Base-by-base conservation (phyloP, 805 yeast genomes). In the Candida adriatica region DNA sequence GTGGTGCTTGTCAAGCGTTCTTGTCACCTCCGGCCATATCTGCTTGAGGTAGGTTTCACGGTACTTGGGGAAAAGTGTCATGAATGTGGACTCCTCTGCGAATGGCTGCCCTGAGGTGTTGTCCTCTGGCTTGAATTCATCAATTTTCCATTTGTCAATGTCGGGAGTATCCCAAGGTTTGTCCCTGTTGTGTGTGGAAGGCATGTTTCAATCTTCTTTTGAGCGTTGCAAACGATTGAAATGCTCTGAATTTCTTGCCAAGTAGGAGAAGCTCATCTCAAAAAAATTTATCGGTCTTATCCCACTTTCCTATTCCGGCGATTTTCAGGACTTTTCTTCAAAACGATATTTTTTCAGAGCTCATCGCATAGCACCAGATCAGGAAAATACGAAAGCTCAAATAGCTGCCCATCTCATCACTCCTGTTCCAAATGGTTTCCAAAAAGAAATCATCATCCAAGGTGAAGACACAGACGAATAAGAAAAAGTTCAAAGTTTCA, bases 161-260 rank as follows among this genome's bases (percentile, higher is more conserved):
- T 87, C 96, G 14, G 82, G 85, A 8, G 95, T 88, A 55, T 88
- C 97, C 97, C 97, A 88, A 32, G 97, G 97, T 59, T 90, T 90
- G 49, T 92, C 97, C 52, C 77, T 79, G 58, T 92, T 85, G 58
- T 90, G 88, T 28, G 94, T 85, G 2, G 96, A 85, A 16, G 81
- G 86, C 98, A 90, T 90, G 26, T 28, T 44, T 17, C 22, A 8
- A 11, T 8, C 11, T 19, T 19, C 10, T 11, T 19, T 8, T 19
- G n/a, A n/a, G n/a, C n/a, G n/a, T n/a, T n/a, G n/a, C n/a, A n/a
- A n/a, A n/a, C n/a, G n/a, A n/a, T n/a, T n/a, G n/a, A n/a, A n/a
- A n/a, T n/a, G n/a, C n/a, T n/a, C n/a, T n/a, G n/a, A n/a, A n/a
- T n/a, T n/a, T n/a, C n/a, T n/a, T n/a, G n/a, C n/a, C n/a, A n/a